Percentiles rank a stretch among this genome's conserved stretches.
phyloP scores from a whole-genome alignment of 768 basidiomycete genomes.

The Leucocoprinus sp. region DNA sequence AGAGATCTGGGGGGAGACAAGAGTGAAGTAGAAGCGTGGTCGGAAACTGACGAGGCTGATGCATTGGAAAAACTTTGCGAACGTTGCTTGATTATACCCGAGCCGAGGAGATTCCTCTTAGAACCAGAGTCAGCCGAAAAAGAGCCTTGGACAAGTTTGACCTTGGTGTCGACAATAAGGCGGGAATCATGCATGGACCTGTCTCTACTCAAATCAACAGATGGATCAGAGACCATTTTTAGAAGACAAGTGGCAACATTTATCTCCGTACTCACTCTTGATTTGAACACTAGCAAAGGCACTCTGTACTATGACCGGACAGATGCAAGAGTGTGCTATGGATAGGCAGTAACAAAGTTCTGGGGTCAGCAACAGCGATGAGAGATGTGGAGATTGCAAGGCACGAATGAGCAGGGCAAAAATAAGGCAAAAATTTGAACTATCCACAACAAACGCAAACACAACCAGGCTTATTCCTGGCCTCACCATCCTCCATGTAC shows the following conservation, averaged over 20 bases:
- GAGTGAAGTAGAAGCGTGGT: constrained; percentile 47
- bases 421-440: no score
- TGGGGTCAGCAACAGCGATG: no score
- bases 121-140: constrained; percentile 21
- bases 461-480: no score
- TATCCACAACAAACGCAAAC: constrained; percentile 7
- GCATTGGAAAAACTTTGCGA: constrained; percentile 45
- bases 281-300: no score
- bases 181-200: constrained; percentile 33
- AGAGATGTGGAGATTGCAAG: no score
- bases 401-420: no score
- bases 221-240: no score
- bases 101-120: constrained; percentile 23
- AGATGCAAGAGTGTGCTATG: no score
- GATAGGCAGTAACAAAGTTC: no score
- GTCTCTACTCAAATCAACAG: background rate
- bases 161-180: constrained; percentile 43
- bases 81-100: constrained; percentile 26
- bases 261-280: no score
- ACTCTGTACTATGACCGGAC: no score
- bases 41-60: constrained; percentile 50
- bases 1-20: constrained; percentile 29
- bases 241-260: no score
- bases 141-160: constrained; percentile 24
- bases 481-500: background rate